These are phyloP conservation scores for Tieghemostelium lacteum DNA, from an alignment of 78 protist genomes.

Conservation along the genomic window DNA sequence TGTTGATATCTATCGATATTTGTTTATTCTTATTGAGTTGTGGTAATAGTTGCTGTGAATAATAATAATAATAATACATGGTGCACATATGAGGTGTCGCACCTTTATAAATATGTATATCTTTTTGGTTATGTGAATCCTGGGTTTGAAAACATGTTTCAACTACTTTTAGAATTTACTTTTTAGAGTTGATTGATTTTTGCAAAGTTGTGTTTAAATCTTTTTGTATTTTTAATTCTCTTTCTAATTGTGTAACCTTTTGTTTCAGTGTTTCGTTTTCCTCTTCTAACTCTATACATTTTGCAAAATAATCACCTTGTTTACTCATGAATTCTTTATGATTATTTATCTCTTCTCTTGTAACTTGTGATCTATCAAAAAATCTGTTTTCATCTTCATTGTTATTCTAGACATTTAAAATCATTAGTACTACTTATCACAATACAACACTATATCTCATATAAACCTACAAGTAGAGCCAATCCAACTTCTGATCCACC, in stretches of 20 bases:
- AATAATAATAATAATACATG: no score
- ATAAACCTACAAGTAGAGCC: not conserved
- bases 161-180: no score
- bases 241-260: not conserved
- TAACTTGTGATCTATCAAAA: not conserved
- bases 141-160: no score
- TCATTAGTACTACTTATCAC: not conserved
- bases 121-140: no score
- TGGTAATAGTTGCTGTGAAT: no score
- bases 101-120: no score
- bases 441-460: not conserved
- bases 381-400: not conserved
- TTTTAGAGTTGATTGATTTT: no score
- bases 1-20: no score
- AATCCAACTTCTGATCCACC: constrained; percentile 6
- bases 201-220: no score
- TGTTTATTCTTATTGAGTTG: no score
- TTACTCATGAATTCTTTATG: constrained; percentile 4
- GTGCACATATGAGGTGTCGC: no score
- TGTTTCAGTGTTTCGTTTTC: constrained; percentile 2
- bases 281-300: constrained; percentile 15
- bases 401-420: not conserved
- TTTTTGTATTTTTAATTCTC: not conserved
- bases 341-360: constrained; percentile 20
- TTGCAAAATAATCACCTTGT: constrained; percentile 23